Base-by-base conservation (phyloP, 768 basidiomycete genomes). In the Aureoboletus auriporus region DNA sequence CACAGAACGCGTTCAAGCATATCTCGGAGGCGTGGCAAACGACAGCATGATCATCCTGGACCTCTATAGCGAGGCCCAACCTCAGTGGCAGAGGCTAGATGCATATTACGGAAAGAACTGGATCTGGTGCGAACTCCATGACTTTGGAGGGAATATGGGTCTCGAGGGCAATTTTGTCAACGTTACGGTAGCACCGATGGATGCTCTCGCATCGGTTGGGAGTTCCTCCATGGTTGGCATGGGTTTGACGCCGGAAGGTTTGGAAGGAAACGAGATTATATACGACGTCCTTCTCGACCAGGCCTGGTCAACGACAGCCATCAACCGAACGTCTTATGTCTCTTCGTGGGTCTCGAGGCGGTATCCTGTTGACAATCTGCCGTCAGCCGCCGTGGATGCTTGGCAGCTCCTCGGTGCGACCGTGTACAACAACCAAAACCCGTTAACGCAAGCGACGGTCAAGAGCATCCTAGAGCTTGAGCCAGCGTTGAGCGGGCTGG, bases 91-190 rank as follows among this genome's bases (percentile, higher is more conserved):
- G 51, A 62, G 72, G 36, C 62, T 73, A 17, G 50, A 58, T 46
- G 59, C 64, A 0, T 74, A 72, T 55, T 71, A 63, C 33, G 72
- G 71, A 4, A 73, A 71, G 42, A 53, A 60, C n/a, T 73, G 72
- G 72, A 55, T 72, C 12, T 73, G 71, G 71, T 72, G 71, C 59
- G 57, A 72, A 49, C 61, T 73, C 5, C 72, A 73, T 39, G 66
- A 66, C 50, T 71, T 54, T 46, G 72, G 71, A 33, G 70, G 71
- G 8, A 71, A 59, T 38, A 65, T 71, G 60, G 71, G 70, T 8
- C 36, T 70, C 44, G 68, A 71, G 47, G 64, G 71, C 56, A 69
- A 69, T 45, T 57, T 73, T n/a, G 53, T 56, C 30, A 71, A 63
- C 37, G 34, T 72, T 41, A 70, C 67, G 2, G 46, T 50, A 8